Evolutionary conservation across 106 monocot genomes (phyloP).

Genomic region (Apostasia ramifera): DNA sequence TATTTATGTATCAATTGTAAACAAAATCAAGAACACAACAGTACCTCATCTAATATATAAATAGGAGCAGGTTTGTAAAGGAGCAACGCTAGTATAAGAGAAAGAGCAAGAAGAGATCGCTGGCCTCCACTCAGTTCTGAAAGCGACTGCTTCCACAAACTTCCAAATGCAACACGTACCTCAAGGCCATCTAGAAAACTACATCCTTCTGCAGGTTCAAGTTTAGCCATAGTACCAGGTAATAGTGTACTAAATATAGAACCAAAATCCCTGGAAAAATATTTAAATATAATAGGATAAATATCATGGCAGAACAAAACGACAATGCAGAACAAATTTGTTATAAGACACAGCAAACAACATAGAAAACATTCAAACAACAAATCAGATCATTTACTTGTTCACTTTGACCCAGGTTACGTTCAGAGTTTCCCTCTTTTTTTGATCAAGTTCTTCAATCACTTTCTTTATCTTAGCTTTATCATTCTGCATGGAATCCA

Average conservation of each 20-base stretch:
- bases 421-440: slow-evolving; percentile 93
- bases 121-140: slow-evolving; percentile 98
- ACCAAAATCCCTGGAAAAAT: slow-evolving; percentile 90
- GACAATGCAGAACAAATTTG: background rate
- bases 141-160: slow-evolving; percentile 98
- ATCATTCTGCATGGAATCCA: slow-evolving; percentile 59
- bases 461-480: slow-evolving; percentile 89
- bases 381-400: slow-evolving; percentile 46
- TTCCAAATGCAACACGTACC: slow-evolving; percentile 99
- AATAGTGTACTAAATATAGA: slow-evolving; percentile 93
- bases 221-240: slow-evolving; percentile 93
- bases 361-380: background rate
- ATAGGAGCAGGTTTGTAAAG: slow-evolving; percentile 98
- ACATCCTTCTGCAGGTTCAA: slow-evolving; percentile 83
- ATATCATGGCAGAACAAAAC: background rate
- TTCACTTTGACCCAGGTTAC: slow-evolving; percentile 96
- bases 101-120: slow-evolving; percentile 96
- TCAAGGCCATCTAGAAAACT: slow-evolving; percentile 94
- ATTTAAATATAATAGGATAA: background rate
- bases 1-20: too few species aligned
- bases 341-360: background rate
- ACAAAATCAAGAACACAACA: too few species aligned
- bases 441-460: slow-evolving; percentile 98
- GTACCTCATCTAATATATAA: slow-evolving; percentile 99
- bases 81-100: slow-evolving; percentile 87